Evolutionary conservation across 371 early-diverging fungal species (phyloP).

Genomic region (Mortierella sp.): DNA sequence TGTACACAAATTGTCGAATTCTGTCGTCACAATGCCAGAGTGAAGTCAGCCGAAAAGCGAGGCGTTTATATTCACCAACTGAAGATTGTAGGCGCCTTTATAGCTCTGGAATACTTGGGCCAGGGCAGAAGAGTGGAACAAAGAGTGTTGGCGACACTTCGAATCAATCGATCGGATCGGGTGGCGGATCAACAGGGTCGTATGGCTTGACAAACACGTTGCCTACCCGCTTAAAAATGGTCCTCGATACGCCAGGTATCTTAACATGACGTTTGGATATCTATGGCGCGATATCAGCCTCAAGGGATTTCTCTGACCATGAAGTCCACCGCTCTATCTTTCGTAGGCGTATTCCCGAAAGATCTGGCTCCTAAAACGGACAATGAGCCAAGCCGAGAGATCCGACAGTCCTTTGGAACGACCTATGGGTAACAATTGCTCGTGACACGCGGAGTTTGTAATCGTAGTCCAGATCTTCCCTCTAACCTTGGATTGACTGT

Average conservation of each 20-base stretch:
- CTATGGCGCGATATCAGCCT: neutral
- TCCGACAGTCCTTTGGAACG: conserved; percentile 70
- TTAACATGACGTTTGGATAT: neutral
- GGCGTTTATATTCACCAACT: neutral
- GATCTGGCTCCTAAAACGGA: conserved; percentile 24
- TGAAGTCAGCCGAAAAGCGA: neutral
- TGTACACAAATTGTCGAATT: neutral
- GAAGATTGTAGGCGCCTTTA: neutral
- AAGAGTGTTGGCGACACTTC: neutral
- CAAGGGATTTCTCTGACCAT: neutral
- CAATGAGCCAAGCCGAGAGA: conserved; percentile 56
- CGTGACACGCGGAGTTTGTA: neutral
- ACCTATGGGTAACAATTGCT: conserved; percentile 65
- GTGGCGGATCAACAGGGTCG: conserved; percentile 12
- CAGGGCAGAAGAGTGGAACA: neutral
- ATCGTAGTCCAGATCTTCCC: neutral
- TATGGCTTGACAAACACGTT: conserved; percentile 30
- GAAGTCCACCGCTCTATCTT: neutral
- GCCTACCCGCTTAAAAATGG: conserved; percentile 48
- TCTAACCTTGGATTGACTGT: neutral
- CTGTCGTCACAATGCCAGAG: neutral
- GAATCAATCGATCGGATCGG: neutral
- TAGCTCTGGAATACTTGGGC: neutral
- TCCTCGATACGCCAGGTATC: conserved; percentile 52
- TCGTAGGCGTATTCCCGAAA: conserved; percentile 39